Conservation (phyloP, 768 basidiomycete species). For the Tulasnella sp. region DNA sequence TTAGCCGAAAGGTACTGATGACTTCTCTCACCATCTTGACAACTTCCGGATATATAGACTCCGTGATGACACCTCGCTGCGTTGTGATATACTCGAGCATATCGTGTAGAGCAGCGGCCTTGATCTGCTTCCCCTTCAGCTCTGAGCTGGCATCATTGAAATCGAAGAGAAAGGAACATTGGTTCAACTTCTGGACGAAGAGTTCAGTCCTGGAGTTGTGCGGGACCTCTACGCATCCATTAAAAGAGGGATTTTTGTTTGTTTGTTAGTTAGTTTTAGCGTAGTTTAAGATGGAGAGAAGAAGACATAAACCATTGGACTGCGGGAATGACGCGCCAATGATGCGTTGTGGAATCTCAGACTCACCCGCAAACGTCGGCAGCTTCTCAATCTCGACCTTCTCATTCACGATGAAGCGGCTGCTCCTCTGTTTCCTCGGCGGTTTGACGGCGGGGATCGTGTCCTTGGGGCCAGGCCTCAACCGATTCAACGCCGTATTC, state of each 20-base stretch:
- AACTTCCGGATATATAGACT: conserved; percentile 96
- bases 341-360: background rate
- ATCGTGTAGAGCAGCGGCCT: conserved; percentile 94
- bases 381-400: conserved; percentile 92
- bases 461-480: conserved; percentile 67
- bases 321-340: no score
- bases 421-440: conserved; percentile 94
- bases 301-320: no score
- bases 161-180: conserved; percentile 95
- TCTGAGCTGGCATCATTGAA: conserved; percentile 97
- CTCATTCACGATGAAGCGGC: conserved; percentile 91
- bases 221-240: conserved; percentile 57
- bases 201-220: conserved; percentile 78
- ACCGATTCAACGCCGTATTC: conserved; percentile 55
- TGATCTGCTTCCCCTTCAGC: conserved; percentile 95
- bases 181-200: conserved; percentile 89
- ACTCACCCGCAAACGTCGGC: conserved; percentile 75
- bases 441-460: conserved; percentile 95
- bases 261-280: no score
- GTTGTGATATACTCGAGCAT: conserved; percentile 99
- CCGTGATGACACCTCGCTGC: conserved; percentile 90
- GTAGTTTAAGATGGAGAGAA: no score
- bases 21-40: conserved; percentile 77
- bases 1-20: background rate
- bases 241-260: background rate